Conservation (phyloP, 2,329 filamentous ascomycete species). For the Exutisphaerella laricina region DNA sequence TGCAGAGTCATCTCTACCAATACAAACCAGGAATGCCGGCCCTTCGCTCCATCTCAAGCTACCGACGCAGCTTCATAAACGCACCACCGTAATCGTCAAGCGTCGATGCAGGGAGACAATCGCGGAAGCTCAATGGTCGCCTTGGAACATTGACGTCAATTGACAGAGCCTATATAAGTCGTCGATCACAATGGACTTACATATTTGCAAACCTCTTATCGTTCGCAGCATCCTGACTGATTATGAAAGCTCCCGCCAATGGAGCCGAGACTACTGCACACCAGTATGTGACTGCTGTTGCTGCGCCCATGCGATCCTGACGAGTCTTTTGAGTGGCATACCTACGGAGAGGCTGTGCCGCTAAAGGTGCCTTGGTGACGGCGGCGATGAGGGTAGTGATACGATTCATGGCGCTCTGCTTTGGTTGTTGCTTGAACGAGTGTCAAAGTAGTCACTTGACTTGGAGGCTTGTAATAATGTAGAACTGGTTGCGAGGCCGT, state of each 20-base stretch:
- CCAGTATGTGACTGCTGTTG: constrained; percentile 30
- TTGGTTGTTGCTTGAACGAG: neutral
- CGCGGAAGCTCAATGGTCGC: constrained; percentile 33
- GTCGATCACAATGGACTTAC: constrained; percentile 7
- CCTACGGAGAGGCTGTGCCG: constrained; percentile 25
- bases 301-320: constrained; percentile 26
- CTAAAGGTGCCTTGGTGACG: constrained; percentile 33
- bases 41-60: neutral
- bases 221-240: constrained; percentile 29
- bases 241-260: constrained; percentile 32
- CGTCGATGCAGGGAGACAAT: constrained; percentile 32
- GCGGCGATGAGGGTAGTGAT: constrained; percentile 51
- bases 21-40: no score
- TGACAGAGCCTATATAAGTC: no score
- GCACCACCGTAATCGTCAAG: constrained; percentile 33
- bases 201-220: constrained; percentile 31
- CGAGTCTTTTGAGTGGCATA: constrained; percentile 23
- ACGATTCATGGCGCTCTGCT: neutral
- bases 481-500: neutral
- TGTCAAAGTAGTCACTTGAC: neutral
- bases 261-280: constrained; percentile 33
- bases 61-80: constrained; percentile 18
- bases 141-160: no score
- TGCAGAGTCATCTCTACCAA: constrained; percentile 2
- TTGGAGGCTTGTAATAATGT: neutral